Evolutionary conservation across 2,329 filamentous ascomycete species (phyloP).

Genomic region (Fusarium luffae): DNA sequence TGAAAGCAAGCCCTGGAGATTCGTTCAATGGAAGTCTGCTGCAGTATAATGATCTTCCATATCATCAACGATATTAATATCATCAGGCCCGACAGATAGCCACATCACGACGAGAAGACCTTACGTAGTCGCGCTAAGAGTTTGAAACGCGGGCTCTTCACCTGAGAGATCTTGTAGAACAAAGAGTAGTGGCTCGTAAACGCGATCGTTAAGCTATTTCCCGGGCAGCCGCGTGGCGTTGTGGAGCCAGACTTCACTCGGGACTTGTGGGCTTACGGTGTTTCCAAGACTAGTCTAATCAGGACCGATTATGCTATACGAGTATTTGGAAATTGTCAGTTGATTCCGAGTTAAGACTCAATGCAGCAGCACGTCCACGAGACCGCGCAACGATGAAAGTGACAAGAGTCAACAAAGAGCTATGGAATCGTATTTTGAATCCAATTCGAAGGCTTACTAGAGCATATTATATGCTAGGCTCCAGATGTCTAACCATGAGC

Average conservation of each 20-base stretch:
- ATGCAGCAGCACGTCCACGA: neutral
- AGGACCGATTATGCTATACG: too few relatives aligned
- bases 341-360: neutral
- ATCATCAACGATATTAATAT: neutral
- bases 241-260: neutral
- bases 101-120: neutral
- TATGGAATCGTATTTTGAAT: neutral
- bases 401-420: neutral
- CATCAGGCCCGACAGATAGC: neutral
- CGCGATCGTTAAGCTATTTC: neutral
- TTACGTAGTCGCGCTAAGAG: neutral
- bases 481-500: neutral
- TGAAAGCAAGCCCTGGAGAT: neutral
- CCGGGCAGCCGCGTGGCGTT: neutral
- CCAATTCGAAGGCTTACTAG: fast-evolving
- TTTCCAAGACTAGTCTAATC: neutral
- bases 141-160: neutral
- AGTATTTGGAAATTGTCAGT: too few relatives aligned
- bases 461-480: neutral
- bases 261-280: neutral
- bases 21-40: neutral
- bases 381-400: neutral
- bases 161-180: neutral
- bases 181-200: neutral
- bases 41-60: neutral